A percentile compares a stretch with the other conserved stretches of the same genome.
phyloP scores from a whole-genome alignment of 2,329 filamentous ascomycete genomes.

The Calonectria hawksworthii region DNA sequence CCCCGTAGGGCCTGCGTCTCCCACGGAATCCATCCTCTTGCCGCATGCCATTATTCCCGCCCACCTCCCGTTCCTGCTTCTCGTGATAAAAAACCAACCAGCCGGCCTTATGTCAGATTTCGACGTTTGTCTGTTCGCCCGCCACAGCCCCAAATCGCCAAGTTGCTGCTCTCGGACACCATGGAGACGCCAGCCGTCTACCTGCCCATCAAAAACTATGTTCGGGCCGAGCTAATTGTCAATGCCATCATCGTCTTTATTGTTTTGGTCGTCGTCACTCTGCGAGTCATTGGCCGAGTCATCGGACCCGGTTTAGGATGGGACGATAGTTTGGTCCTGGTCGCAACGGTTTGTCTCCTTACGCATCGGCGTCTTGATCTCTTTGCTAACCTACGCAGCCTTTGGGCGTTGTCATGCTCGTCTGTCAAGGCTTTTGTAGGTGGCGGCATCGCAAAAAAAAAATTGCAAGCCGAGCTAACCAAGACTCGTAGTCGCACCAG shows the following conservation, averaged over 20 bases:
- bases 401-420: constrained; percentile 44
- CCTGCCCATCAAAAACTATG: constrained; percentile 38
- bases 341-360: constrained; percentile 39
- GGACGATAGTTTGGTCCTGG: constrained; percentile 50
- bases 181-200: constrained; percentile 34
- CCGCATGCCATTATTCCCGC: not conserved
- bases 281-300: constrained; percentile 47
- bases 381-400: constrained; percentile 38
- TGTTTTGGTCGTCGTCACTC: constrained; percentile 44
- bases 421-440: constrained; percentile 45
- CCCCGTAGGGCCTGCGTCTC: not conserved
- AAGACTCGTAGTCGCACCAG: constrained; percentile 34
- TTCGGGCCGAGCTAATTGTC: constrained; percentile 46
- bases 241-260: constrained; percentile 50
- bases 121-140: not conserved
- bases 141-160: not conserved
- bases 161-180: constrained; percentile 7
- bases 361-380: no score
- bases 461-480: not conserved
- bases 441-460: not conserved
- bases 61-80: not conserved
- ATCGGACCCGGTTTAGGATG: constrained; percentile 50
- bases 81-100: not conserved
- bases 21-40: not conserved
- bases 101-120: not conserved